Evolutionary conservation across 1,284 basidiomycete genomes (phyloP), one percentile per base, ranked within the genome.

Genomic region (Omphalotus olearius): DNA sequence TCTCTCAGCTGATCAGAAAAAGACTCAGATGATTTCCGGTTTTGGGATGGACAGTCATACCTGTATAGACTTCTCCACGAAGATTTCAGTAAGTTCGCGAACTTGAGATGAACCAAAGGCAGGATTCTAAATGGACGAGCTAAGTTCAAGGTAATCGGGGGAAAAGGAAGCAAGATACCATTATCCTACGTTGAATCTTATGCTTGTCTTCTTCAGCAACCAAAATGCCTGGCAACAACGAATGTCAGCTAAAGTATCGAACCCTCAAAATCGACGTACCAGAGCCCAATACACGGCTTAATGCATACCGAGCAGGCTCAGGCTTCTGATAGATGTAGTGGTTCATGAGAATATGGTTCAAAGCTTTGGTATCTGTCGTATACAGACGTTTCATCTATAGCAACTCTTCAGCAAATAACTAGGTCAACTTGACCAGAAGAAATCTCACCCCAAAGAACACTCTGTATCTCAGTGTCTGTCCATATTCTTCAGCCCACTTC

Each of bases 61-160:
- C 57, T 76, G 65, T 0, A 70, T 54, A 0, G 82, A 64, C 62
- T 83, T 83, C 6, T 74, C 67, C 4, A 80, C 55, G 52, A 85
- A 84, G 13, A 82, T 72, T 11, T 69, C 67, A 0, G 78, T 83
- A 0, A 84, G 62, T 36, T 76, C 76, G 1, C 82, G 69, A 25
- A 84, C 71, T 55, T 82, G 78, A 0, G 71, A 62, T 0, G 73
- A 70, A 2, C 80, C 77, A 52, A 85, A 84, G 0, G 79, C 81
- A 16, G 81, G 82, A 56, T 82, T 84, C 82, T 79, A 49, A 40
- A 13, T 17, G 17, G 38, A 35, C 13, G 11, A 45, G 37, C 13
- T 25, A 17, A 36, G 14, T n/a, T n/a, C n/a, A 36, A n/a, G n/a
- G 28, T 11, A 9, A 5, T 17, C 3, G 28, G 18, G 18, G n/a